Conservation (phyloP, 306 rosid genomes). For the Ormosia semicastrata region DNA sequence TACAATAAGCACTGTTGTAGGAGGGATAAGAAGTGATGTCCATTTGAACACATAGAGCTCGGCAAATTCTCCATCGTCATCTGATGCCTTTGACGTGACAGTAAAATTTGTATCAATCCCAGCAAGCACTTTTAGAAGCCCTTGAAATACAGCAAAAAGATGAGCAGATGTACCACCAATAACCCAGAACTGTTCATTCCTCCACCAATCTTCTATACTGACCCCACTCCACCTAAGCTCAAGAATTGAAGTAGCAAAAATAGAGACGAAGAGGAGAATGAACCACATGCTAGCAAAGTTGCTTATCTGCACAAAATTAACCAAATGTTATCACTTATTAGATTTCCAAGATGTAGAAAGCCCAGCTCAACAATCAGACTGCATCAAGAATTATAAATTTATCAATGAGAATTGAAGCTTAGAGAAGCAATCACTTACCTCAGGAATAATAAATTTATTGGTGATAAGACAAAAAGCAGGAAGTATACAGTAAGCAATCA, state of each 20-base stretch:
- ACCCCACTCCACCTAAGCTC: constrained; percentile 99
- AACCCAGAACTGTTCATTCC: constrained; percentile 99
- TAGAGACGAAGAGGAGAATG: constrained; percentile 87
- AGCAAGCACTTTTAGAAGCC: constrained; percentile 89
- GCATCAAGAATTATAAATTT: background rate
- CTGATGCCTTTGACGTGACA: constrained; percentile 86
- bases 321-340: background rate
- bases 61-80: constrained; percentile 82
- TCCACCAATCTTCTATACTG: constrained; percentile 98
- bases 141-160: constrained; percentile 97
- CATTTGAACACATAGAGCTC: constrained; percentile 93
- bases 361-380: background rate
- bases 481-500: constrained; percentile 83
- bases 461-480: constrained; percentile 98
- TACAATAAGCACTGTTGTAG: constrained; percentile 84
- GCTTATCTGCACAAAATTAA: constrained; percentile 71
- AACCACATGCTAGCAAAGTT: constrained; percentile 99
- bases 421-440: constrained; percentile 47
- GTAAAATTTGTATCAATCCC: constrained; percentile 93
- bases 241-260: constrained; percentile 85
- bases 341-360: constrained; percentile 3
- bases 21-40: constrained; percentile 94
- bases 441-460: constrained; percentile 93
- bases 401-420: background rate
- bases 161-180: constrained; percentile 99